phyloP scores from a whole-genome alignment of 768 basidiomycete genomes.

The Phallus indusiatus region DNA sequence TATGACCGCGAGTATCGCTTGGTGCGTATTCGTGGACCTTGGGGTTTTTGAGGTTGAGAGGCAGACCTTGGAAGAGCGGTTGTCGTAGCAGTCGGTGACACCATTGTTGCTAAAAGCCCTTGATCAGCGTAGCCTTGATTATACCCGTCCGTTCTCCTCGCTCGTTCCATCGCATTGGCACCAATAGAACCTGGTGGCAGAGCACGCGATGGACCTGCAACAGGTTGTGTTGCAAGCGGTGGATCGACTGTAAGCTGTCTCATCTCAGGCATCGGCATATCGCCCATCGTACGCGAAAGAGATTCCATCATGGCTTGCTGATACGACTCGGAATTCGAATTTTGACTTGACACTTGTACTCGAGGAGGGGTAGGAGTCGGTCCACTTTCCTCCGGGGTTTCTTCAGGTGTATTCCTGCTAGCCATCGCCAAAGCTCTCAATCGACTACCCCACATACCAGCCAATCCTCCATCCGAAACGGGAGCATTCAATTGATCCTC shows the following conservation, averaged over 20 bases:
- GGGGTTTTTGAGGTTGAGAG: neutral
- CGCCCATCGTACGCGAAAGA: neutral
- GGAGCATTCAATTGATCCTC: constrained; percentile 2
- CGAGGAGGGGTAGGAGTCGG: neutral
- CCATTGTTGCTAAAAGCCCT: neutral
- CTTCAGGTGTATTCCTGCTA: neutral
- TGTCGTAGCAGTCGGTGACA: neutral
- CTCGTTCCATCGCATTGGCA: neutral
- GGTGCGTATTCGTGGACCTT: neutral
- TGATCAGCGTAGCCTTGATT: neutral
- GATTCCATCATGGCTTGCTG: neutral
- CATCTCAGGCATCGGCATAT: neutral
- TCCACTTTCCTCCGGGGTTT: neutral
- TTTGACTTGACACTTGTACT: neutral
- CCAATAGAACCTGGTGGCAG: constrained; percentile 3
- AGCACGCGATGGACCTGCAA: neutral
- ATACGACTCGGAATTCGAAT: neutral
- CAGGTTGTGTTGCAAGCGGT: neutral
- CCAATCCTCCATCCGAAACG: neutral
- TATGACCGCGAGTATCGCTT: neutral
- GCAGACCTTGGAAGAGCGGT: neutral
- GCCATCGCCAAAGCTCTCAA: neutral
- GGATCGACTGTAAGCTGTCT: neutral
- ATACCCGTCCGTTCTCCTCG: neutral
- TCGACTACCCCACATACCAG: neutral